These are phyloP conservation scores for Aspergillus sojae DNA, from an alignment of 2,329 filamentous ascomycete genomes.

Conservation along the genomic window DNA sequence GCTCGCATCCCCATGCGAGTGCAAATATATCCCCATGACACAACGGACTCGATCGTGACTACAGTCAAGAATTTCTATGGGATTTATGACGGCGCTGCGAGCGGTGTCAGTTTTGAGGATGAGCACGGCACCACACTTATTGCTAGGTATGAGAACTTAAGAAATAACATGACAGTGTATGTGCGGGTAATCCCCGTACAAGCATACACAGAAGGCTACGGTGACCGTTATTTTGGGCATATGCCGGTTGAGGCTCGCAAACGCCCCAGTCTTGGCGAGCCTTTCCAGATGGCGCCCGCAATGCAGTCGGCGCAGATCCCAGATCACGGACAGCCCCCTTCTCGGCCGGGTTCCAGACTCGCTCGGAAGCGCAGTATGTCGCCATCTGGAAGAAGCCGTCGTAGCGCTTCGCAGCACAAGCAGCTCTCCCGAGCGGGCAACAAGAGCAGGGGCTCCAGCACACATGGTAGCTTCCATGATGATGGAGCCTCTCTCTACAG, in stretches of 20 bases:
- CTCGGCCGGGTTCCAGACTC: constrained; percentile 69
- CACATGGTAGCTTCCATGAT: constrained; percentile 63
- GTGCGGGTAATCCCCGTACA: constrained; percentile 75
- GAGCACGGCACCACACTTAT: constrained; percentile 87
- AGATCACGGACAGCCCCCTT: constrained; percentile 63
- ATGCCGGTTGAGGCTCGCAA: constrained; percentile 56
- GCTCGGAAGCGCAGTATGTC: constrained; percentile 79
- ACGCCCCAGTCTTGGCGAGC: constrained; percentile 63
- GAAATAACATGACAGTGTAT: constrained; percentile 88
- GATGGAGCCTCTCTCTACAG: constrained; percentile 77
- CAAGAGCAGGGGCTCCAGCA: constrained; percentile 69
- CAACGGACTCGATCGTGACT: constrained; percentile 94
- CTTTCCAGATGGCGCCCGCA: constrained; percentile 65
- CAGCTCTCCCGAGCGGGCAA: constrained; percentile 65
- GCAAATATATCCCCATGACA: constrained; percentile 93
- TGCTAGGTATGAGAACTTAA: constrained; percentile 93
- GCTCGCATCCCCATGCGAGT: constrained; percentile 68
- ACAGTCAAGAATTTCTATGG: constrained; percentile 99
- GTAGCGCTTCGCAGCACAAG: constrained; percentile 79
- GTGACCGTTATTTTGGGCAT: constrained; percentile 49
- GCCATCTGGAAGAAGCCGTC: constrained; percentile 69
- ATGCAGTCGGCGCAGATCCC: constrained; percentile 51
- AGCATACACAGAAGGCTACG: constrained; percentile 52
- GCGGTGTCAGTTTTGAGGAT: constrained; percentile 94
- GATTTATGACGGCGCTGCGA: constrained; percentile 77